Base-by-base conservation (phyloP, 2,329 filamentous ascomycete species). In the Apiospora hydei region DNA sequence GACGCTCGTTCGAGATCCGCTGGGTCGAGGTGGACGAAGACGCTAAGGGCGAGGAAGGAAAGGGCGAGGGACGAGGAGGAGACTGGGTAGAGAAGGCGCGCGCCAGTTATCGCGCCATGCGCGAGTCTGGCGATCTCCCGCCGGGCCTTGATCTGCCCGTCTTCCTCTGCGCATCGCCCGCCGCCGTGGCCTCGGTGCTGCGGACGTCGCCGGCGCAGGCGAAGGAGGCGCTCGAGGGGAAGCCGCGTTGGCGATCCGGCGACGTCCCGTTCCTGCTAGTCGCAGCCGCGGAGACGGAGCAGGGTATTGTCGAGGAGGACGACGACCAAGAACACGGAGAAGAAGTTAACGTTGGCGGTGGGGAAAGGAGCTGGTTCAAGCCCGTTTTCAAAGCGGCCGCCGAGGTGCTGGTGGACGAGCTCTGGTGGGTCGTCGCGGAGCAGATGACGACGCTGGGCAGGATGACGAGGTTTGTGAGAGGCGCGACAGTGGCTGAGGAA, bases 91-190 rank as follows among this genome's bases (percentile, higher is more conserved):
- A 47, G 14, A 47, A 47, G 44, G 44, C 74, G 41, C 72, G 72
- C 26, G 30, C 30, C 30, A 53, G 69, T 6, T 71, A 72, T 64
- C 34, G 8, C 18, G 43, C 53, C 43, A 47, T 47, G 67, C 68
- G 41, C 69, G 69, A 70, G 13, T 66, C 61, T n/a, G 53, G 71
- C 49, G 18, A 64, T 6, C 66, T 67, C 18, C 68, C 67, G 24
- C 7, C 51, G 3, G 64, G 71, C 24, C 67, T 75, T 18, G 30
- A 51, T 49, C n/a, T 66, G 18, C 34, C 26, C 21, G 70, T 73
- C 64, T 76, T 76, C 47, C 71, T 76, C 26, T 76, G 73, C 72
- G 72, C 75, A 26, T 75, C 75, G 18, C 71, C 74, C 7, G 68
- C 71, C 69, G 70, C 74, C 18, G 69, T 75, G 6, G 68, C 67